Evolutionary conservation across 2,329 filamentous ascomycete species (phyloP), one percentile per base, ranked within the genome.

Genomic region (Tolypocladium guangdongense): DNA sequence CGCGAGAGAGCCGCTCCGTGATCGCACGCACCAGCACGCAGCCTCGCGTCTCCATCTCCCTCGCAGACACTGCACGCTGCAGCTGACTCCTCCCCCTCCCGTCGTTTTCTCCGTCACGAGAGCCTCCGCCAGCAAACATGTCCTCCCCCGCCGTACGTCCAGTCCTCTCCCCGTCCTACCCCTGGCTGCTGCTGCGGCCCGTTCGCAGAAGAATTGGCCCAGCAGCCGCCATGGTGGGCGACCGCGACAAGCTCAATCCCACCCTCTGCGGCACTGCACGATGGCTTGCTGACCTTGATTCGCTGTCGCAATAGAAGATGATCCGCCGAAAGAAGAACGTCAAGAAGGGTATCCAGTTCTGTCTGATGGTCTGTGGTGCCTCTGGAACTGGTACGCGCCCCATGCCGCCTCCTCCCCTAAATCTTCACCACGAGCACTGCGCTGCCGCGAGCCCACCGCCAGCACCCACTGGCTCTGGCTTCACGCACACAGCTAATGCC

Each of bases 241-340:
- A 4, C 27, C 4, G 2, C 43, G 27, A 32, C 27, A n/a, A 18
- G 43, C 18, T 20, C 10, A 7, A 4, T 45, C 24, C 14, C 41
- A 24, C 41, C 22, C 7, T 30, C 43, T 33, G 43, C 14, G 8
- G 43, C 35, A 4, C 10, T 27, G 35, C 20, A 39, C 27, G 6
- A 20, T 20, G 6, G 58, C 36, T 56, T 55, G 60, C 66, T 71
- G 54, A 71, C 62, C 32, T 46, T 52, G 50, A 54, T 27, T 54
- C 32, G 27, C 53, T 54, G 58, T 50, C 38, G 43, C 27, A 36
- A 38, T 39, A 90, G 84, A 89, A 95, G 75, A 93, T 96, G 88
- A 91, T 96, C 72, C 91, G 93, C 77, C 87, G 90, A 76, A 99
- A 99, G 92, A 99, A 99, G 88, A 97, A 99, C 83, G 92, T 99